Evolutionary conservation across 169 alveolate genomes (phyloP), one percentile per base, ranked within the genome.

Genomic region (Eimeria necatrix): DNA sequence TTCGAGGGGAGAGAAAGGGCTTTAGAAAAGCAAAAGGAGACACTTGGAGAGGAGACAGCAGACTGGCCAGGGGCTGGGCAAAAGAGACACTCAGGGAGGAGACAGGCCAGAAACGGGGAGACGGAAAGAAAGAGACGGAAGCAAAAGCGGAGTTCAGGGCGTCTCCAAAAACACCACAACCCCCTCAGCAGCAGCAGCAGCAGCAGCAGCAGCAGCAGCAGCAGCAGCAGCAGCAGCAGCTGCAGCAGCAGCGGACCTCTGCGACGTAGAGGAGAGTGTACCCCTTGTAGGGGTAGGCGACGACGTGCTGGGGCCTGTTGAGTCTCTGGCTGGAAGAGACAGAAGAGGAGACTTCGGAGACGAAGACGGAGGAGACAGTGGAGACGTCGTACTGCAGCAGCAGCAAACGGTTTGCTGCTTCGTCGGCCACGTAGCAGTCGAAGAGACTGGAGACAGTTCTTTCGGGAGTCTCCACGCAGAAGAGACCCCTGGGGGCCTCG

Each of bases 181-280:
- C n/a, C n/a, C n/a, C n/a, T n/a, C n/a, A n/a, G n/a, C n/a, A n/a
- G n/a, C n/a, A n/a, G n/a, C n/a, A n/a, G n/a, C n/a, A n/a, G n/a
- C n/a, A n/a, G n/a, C n/a, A n/a, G n/a, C n/a, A n/a, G n/a, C n/a
- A n/a, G n/a, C n/a, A n/a, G n/a, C n/a, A n/a, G n/a, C n/a, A n/a
- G n/a, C n/a, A n/a, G n/a, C n/a, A n/a, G n/a, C n/a, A n/a, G n/a
- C n/a, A n/a, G n/a, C n/a, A n/a, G n/a, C n/a, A n/a, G n/a, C n/a
- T n/a, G n/a, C n/a, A n/a, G n/a, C n/a, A n/a, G n/a, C n/a, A n/a
- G n/a, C n/a, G n/a, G 32, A 88, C 94, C 87, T 88, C 87, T 16
- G 94, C 94, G 46, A 71, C 87, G 94, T 88, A 88, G 86, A 88
- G 46, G 6, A 88, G 94, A 4, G 87, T 88, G 18, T 51, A 64